Evolutionary conservation across 495 filamentous ascomycete species (phyloP).

Genomic region (Hyphodiscus hymeniophilus): DNA sequence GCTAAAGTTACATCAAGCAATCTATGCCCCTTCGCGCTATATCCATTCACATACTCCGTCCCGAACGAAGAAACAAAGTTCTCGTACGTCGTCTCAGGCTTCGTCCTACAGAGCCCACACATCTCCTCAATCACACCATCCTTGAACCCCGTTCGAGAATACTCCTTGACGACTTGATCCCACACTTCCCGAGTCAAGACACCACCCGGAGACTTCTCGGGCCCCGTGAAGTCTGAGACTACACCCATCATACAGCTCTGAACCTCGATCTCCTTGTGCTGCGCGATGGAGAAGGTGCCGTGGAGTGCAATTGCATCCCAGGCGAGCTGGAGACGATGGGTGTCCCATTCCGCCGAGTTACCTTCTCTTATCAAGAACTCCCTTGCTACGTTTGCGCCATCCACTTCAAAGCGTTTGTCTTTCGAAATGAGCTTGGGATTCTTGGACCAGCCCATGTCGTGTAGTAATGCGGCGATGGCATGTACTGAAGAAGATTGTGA

Average conservation of each 20-base stretch:
- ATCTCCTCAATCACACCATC: slow-evolving; percentile 29
- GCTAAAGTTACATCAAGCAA: slow-evolving; percentile 1
- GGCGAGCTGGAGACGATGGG: slow-evolving; percentile 32
- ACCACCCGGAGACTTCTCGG: slow-evolving; percentile 16
- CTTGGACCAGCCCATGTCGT: slow-evolving; percentile 46
- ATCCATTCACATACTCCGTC: slow-evolving; percentile 22
- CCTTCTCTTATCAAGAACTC: slow-evolving; percentile 28
- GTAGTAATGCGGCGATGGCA: slow-evolving; percentile 39
- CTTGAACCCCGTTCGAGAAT: slow-evolving; percentile 31
- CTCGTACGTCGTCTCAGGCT: slow-evolving; percentile 42
- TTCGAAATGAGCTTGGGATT: slow-evolving; percentile 26
- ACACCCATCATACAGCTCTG: slow-evolving; percentile 32
- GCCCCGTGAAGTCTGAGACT: slow-evolving; percentile 39
- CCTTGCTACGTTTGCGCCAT: slow-evolving; percentile 40
- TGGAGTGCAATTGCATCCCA: slow-evolving; percentile 52
- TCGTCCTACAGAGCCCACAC: slow-evolving; percentile 34
- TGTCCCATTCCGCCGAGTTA: slow-evolving; percentile 28
- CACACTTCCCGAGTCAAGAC: slow-evolving; percentile 30
- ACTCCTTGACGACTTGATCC: slow-evolving; percentile 25
- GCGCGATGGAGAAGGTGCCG: slow-evolving; percentile 31
- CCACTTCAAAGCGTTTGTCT: slow-evolving; percentile 50
- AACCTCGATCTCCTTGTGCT: slow-evolving; percentile 40
- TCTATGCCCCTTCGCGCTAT: not conserved
- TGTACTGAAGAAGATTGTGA: no score
- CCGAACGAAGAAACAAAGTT: slow-evolving; percentile 35